These are phyloP conservation scores for Mycothermus thermophilus DNA, from an alignment of 495 filamentous ascomycete genomes.

Conservation along the genomic window DNA sequence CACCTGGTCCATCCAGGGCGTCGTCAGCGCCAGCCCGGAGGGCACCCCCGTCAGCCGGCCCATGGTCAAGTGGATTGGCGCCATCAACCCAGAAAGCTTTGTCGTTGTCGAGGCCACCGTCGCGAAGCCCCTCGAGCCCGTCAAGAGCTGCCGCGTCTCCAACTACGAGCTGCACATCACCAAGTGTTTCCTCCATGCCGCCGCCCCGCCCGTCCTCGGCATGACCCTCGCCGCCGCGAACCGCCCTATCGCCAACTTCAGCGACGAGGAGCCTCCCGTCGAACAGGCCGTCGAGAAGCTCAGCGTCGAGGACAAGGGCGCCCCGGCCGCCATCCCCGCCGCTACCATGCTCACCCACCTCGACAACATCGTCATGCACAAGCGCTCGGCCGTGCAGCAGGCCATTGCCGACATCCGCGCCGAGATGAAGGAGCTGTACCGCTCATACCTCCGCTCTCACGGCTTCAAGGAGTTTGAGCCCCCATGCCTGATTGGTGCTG, in stretches of 20 bases:
- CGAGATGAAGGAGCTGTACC: slow-evolving; percentile 68
- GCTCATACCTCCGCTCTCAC: slow-evolving; percentile 57
- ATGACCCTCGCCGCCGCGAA: slow-evolving; percentile 58
- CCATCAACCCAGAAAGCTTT: slow-evolving; percentile 68
- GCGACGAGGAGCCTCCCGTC: slow-evolving; percentile 47
- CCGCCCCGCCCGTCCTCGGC: slow-evolving; percentile 48
- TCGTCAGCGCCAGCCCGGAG: slow-evolving; percentile 43
- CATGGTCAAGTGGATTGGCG: slow-evolving; percentile 87
- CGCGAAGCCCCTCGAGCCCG: slow-evolving; percentile 64
- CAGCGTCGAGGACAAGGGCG: slow-evolving; percentile 13
- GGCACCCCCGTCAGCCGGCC: slow-evolving; percentile 48
- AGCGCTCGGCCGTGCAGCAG: slow-evolving; percentile 75
- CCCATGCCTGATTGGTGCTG: slow-evolving; percentile 76
- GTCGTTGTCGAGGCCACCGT: slow-evolving; percentile 71
- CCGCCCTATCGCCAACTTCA: slow-evolving; percentile 50
- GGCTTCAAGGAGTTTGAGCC: slow-evolving; percentile 82
- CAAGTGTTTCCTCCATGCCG: slow-evolving; percentile 56
- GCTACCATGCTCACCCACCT: slow-evolving; percentile 65
- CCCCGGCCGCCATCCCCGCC: slow-evolving; percentile 44
- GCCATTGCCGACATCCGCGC: slow-evolving; percentile 70
- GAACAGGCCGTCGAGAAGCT: slow-evolving; percentile 45
- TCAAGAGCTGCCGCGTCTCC: slow-evolving; percentile 64
- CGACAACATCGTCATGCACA: slow-evolving; percentile 81
- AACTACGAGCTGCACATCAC: slow-evolving; percentile 75
- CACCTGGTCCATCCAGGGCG: slow-evolving; percentile 62